Evolutionary conservation across 139 green algal species (phyloP), one percentile per base, ranked within the genome.

Genomic region (Coelastrella sp.): DNA sequence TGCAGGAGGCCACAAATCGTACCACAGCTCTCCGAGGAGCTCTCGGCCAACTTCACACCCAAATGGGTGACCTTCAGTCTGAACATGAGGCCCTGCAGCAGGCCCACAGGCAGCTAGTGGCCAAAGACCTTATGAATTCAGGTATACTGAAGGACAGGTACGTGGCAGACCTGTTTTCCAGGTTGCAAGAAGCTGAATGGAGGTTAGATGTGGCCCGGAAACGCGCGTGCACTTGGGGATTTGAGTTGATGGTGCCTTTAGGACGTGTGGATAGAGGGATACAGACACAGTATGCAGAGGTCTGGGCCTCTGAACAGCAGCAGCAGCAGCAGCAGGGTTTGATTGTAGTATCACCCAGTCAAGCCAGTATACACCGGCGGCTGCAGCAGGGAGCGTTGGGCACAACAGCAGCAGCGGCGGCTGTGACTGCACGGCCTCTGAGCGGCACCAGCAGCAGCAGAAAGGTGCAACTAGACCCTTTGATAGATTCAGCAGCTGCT

Each of bases 91-190:
- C 78, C 15, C 78, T 91, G 78, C 78, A 78, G 65, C 25, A 86
- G 15, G 78, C 87, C 7, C 87, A 91, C 79, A 57, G 61, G 7
- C 35, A 22, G 3, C 59, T 91, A 24, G 65, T 91, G 35, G 78
- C 87, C 11, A 87, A 87, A 78, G 87, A 91, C 78, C 78, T 91
- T 7, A 81, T 87, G 78, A 70, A 70, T 8, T 65, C 22, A 20
- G 87, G 87, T 11, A 70, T 91, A 65, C 87, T 91, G 8, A 87
- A 80, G 27, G 87, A 91, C 87, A 84, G 87, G 12, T 91, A 91
- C 20, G 87, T 91, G 0, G 87, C 87, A 19, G 87, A 91, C 87
- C 87, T 91, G 65, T 91, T 91, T 72, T 14, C 20, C 0, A 63
- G 87, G 35, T 63, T 91, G 14, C 86, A 90, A 61, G 49, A 86